Evolutionary conservation across 495 filamentous ascomycete species (phyloP).

Genomic region (Penicillium cinerascens): DNA sequence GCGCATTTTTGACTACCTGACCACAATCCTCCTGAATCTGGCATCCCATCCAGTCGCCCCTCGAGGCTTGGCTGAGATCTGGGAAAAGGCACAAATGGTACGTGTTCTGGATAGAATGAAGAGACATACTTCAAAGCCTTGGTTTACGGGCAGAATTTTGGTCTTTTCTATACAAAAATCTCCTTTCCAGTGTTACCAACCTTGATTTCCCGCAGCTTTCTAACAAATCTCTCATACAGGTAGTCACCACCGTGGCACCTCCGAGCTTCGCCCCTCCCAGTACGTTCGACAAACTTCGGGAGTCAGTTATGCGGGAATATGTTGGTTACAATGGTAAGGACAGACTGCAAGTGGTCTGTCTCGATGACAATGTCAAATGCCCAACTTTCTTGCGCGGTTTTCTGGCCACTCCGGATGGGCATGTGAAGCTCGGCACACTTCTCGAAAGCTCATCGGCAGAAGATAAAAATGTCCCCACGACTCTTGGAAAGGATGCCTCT

Average conservation of each 20-base stretch:
- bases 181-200: neutral
- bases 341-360: slow-evolving; percentile 7
- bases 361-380: slow-evolving; percentile 5
- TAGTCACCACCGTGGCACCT: neutral
- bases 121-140: neutral
- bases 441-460: neutral
- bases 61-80: neutral
- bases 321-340: slow-evolving; percentile 10
- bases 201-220: neutral
- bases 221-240: neutral
- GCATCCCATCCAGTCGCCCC: slow-evolving; percentile 1
- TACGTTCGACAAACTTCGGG: neutral
- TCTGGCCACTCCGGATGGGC: neutral
- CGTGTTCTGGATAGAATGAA: neutral
- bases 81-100: neutral
- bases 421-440: neutral
- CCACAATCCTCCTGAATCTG: slow-evolving; percentile 10
- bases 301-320: slow-evolving; percentile 1
- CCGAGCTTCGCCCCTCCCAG: neutral
- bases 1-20: slow-evolving; percentile 8
- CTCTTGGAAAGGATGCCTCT: neutral
- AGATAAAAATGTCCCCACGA: neutral
- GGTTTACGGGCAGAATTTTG: neutral
- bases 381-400: neutral
- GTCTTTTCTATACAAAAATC: neutral